Percentiles rank a stretch among this genome's conserved stretches.
These are phyloP conservation scores for Stephania japonica DNA, from an alignment of 164 flowering plant species.

Conservation along the genomic window DNA sequence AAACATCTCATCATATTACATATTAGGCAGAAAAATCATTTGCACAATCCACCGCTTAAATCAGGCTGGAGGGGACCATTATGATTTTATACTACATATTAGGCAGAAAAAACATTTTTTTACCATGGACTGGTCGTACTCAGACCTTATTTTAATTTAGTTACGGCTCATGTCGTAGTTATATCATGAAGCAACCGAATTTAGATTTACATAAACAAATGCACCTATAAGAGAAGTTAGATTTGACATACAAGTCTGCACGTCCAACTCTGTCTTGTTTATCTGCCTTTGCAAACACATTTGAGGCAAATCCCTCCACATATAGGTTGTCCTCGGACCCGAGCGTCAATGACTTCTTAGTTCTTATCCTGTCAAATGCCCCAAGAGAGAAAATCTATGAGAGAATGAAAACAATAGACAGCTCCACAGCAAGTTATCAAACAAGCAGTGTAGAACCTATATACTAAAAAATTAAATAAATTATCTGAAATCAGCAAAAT, in stretches of 20 bases:
- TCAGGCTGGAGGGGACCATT: constrained; percentile 80
- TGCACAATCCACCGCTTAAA: constrained; percentile 42
- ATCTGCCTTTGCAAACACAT: constrained; percentile 88
- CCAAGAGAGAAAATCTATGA: neutral
- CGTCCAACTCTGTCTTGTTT: constrained; percentile 96
- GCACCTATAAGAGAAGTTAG: constrained; percentile 6
- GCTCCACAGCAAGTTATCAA: neutral
- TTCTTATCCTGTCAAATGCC: constrained; percentile 70
- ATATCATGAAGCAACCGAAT: too few relatives aligned
- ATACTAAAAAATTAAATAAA: neutral
- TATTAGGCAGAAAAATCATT: neutral
- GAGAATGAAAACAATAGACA: neutral
- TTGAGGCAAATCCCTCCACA: constrained; percentile 89
- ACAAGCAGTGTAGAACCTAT: neutral
- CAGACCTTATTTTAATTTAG: neutral
- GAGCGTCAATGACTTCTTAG: constrained; percentile 68
- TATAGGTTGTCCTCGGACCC: constrained; percentile 80
- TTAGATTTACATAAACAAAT: too few relatives aligned
- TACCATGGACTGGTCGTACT: neutral
- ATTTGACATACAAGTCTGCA: constrained; percentile 74
- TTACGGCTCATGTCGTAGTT: too few relatives aligned
- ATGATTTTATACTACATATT: too few relatives aligned
- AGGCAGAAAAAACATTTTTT: too few relatives aligned
- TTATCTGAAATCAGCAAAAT: neutral
- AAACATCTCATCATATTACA: neutral